phyloP scores from a whole-genome alignment of 371 early-diverging fungal species.

The Synchytrium microbalum region DNA sequence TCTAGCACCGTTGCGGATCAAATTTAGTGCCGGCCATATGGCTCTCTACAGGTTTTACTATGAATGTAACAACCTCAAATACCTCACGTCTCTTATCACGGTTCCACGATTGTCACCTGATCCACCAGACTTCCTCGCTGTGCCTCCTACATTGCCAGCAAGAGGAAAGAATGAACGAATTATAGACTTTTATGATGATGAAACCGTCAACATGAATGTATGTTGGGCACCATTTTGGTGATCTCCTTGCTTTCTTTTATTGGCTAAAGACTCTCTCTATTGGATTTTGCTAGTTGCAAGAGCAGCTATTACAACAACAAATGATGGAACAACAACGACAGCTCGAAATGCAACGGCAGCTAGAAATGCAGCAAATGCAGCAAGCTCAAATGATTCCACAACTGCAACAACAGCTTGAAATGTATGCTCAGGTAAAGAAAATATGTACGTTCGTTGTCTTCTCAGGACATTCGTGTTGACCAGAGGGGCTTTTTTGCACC shows the following conservation, averaged over 20 bases:
- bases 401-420: neutral
- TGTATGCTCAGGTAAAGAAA: conserved; percentile 1
- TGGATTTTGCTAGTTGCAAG: conserved; percentile 8
- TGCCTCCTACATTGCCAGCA: conserved; percentile 14
- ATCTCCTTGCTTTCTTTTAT: neutral
- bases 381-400: conserved; percentile 49
- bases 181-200: neutral
- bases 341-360: conserved; percentile 40
- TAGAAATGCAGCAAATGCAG: conserved; percentile 74
- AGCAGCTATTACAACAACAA: conserved; percentile 31
- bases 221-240: too few species aligned
- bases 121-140: conserved; percentile 31
- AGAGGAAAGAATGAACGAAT: conserved; percentile 6
- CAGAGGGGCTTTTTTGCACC: too few species aligned
- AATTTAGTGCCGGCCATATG: conserved; percentile 80
- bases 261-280: too few species aligned
- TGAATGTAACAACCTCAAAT: conserved; percentile 81
- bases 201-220: neutral
- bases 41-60: conserved; percentile 81
- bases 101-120: conserved; percentile 76
- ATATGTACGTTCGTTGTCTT: conserved; percentile 63
- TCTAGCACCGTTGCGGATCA: conserved; percentile 74
- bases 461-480: conserved; percentile 33
- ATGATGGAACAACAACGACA: conserved; percentile 34
- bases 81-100: conserved; percentile 83